These are phyloP conservation scores for Penicillium pulvis DNA, from an alignment of 495 filamentous ascomycete species.

Conservation along the genomic window DNA sequence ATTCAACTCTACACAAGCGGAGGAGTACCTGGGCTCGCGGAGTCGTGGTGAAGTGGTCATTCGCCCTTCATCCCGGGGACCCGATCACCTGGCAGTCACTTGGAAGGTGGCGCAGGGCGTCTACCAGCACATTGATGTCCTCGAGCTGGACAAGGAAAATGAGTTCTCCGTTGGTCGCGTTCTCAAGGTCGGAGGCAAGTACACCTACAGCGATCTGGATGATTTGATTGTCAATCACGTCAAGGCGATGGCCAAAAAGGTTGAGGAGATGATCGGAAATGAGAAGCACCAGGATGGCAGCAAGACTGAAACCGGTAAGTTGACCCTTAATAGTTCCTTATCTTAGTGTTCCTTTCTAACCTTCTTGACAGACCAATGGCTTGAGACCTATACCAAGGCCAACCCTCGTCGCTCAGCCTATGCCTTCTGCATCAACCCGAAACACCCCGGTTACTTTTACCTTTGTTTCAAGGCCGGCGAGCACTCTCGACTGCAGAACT, in stretches of 20 bases:
- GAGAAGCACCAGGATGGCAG: slow-evolving; percentile 86
- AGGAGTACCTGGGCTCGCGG: slow-evolving; percentile 87
- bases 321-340: slow-evolving; percentile 6
- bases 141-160: slow-evolving; percentile 94
- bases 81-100: slow-evolving; percentile 92
- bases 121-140: slow-evolving; percentile 95
- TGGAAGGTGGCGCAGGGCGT: slow-evolving; percentile 97
- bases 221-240: slow-evolving; percentile 97
- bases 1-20: slow-evolving; percentile 90
- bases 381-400: slow-evolving; percentile 91
- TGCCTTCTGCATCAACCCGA: slow-evolving; percentile 89
- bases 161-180: slow-evolving; percentile 88
- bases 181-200: slow-evolving; percentile 80
- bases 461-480: slow-evolving; percentile 93
- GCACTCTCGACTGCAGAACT: slow-evolving; percentile 67
- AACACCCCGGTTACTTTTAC: slow-evolving; percentile 90
- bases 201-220: slow-evolving; percentile 92
- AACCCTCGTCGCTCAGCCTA: slow-evolving; percentile 94
- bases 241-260: slow-evolving; percentile 96
- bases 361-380: slow-evolving; percentile 74
- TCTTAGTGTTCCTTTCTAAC: slow-evolving; percentile 12
- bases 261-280: slow-evolving; percentile 90
- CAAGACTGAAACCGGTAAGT: slow-evolving; percentile 82
- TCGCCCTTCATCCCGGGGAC: slow-evolving; percentile 88
- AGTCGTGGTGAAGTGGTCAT: slow-evolving; percentile 89